phyloP scores from a whole-genome alignment of 176 grass and related monocot species.

The Oryza coarctata region DNA sequence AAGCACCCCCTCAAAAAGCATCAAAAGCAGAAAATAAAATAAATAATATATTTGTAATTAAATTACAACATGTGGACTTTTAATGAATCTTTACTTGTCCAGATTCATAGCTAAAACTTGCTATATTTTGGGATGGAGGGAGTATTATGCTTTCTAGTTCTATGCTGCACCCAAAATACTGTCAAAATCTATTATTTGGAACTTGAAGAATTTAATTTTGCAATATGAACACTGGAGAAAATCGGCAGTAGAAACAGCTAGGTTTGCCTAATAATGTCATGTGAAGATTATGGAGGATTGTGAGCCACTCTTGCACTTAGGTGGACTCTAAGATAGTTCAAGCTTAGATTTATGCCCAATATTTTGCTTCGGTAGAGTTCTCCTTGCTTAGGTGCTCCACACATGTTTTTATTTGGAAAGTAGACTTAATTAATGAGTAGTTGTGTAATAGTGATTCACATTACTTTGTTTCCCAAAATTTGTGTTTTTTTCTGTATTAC shows the following conservation, averaged over 20 bases:
- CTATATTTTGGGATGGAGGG: too few relatives aligned
- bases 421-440: constrained; percentile 7
- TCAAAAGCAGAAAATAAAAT: not conserved
- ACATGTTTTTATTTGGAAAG: constrained; percentile 28
- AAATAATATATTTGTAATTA: not conserved
- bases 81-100: too few relatives aligned
- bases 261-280: not conserved
- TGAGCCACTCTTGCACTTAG: not conserved
- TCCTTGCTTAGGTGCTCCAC: not conserved
- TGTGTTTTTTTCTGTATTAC: constrained; percentile 16
- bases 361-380: constrained; percentile 23
- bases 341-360: not conserved
- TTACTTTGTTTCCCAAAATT: constrained; percentile 9
- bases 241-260: constrained; percentile 5
- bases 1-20: not conserved
- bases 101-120: too few relatives aligned
- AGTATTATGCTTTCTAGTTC: too few relatives aligned
- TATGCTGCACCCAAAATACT: too few relatives aligned
- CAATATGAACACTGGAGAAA: not conserved
- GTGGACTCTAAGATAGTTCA: not conserved
- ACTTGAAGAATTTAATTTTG: too few relatives aligned
- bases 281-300: not conserved
- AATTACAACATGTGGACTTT: not conserved
- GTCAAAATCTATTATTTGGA: too few relatives aligned
- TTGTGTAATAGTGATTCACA: not conserved